Percentiles rank a stretch among this genome's conserved stretches.
Conservation (phyloP, 352 stramenopile genomes). For the Plasmopara viticola region DNA sequence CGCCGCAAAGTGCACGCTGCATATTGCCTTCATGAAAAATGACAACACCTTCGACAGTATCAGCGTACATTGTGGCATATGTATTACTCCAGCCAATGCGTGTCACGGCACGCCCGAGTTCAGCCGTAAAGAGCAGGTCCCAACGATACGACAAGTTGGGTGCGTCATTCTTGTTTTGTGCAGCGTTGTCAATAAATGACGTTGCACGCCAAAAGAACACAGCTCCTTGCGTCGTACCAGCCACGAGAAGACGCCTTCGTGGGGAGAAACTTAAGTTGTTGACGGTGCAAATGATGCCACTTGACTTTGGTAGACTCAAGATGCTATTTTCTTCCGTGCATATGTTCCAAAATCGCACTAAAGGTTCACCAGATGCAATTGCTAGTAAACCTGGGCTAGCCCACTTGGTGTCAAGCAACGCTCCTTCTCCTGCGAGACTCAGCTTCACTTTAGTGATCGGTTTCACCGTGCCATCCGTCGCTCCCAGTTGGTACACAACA, state of each 20-base stretch:
- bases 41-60: slow-evolving; percentile 61
- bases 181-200: slow-evolving; percentile 23
- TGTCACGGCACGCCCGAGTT: slow-evolving; percentile 41
- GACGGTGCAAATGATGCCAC: slow-evolving; percentile 53
- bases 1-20: slow-evolving; percentile 67
- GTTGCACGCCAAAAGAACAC: slow-evolving; percentile 88
- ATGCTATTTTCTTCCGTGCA: slow-evolving; percentile 89
- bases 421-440: slow-evolving; percentile 75
- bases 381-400: slow-evolving; percentile 84
- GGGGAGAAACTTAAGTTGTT: slow-evolving; percentile 87
- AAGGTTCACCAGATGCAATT: slow-evolving; percentile 81
- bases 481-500: slow-evolving; percentile 84
- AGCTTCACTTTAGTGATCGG: slow-evolving; percentile 86
- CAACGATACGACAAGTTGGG: slow-evolving; percentile 46
- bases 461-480: slow-evolving; percentile 76
- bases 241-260: slow-evolving; percentile 78
- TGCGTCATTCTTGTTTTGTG: slow-evolving; percentile 5
- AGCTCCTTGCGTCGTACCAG: slow-evolving; percentile 77
- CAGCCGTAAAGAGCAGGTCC: slow-evolving; percentile 57
- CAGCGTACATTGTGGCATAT: slow-evolving; percentile 59
- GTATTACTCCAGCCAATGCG: slow-evolving; percentile 66
- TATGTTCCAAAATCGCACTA: slow-evolving; percentile 92
- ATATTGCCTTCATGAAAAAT: slow-evolving; percentile 84
- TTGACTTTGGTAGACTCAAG: slow-evolving; percentile 63
- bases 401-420: slow-evolving; percentile 83